phyloP scores from a whole-genome alignment of 345 rosid genomes.

The Salix dunnii region DNA sequence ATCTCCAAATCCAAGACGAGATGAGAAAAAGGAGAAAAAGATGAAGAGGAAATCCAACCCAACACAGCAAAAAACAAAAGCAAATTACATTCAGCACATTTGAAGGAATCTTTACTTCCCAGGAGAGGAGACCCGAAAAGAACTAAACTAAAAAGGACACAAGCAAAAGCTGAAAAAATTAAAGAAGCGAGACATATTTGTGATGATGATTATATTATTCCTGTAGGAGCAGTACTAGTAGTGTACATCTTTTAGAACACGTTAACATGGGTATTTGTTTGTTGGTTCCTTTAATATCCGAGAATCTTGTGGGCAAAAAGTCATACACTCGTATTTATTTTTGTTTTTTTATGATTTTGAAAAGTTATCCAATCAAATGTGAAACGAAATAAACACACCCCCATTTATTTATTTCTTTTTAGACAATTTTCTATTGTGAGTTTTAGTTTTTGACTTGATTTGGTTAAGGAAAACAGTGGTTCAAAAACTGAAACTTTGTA shows the following conservation, averaged over 20 bases:
- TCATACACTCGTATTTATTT: neutral
- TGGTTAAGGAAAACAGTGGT: constrained; percentile 35
- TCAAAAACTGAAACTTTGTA: constrained; percentile 27
- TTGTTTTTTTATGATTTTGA: constrained; percentile 7
- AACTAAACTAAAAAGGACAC: constrained; percentile 14
- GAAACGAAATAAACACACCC: constrained; percentile 10
- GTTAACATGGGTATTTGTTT: constrained; percentile 14
- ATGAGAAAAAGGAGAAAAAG: neutral
- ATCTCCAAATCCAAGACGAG: constrained; percentile 4
- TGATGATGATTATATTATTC: neutral
- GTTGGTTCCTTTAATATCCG: constrained; percentile 20
- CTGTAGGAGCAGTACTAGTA: neutral
- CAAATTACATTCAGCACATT: neutral
- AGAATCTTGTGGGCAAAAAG: constrained; percentile 22
- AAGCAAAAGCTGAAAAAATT: neutral
- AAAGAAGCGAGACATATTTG: neutral
- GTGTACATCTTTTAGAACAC: constrained; percentile 13
- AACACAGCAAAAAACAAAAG: neutral
- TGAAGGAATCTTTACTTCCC: constrained; percentile 13
- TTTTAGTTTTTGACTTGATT: constrained; percentile 26
- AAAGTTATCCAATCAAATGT: constrained; percentile 14
- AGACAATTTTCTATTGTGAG: neutral
- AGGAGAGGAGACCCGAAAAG: too few relatives aligned
- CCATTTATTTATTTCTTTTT: neutral
- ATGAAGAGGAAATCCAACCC: neutral